Conservation (phyloP, 345 rosid species). For the Orychophragmus violaceus region DNA sequence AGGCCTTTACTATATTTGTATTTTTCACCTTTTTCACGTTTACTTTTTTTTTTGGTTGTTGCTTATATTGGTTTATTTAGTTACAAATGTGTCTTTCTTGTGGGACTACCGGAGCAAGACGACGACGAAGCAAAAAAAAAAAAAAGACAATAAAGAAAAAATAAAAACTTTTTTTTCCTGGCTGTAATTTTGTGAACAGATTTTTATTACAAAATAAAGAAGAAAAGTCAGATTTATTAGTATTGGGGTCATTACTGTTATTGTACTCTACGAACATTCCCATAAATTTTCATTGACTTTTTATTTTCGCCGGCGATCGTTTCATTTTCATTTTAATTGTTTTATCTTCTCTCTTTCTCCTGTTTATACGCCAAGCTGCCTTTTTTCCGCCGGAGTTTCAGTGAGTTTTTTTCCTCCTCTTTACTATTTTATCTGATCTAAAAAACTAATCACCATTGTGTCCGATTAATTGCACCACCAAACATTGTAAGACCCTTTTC, state of each 20-base stretch:
- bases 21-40: not conserved
- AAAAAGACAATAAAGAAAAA: no score
- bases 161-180: not conserved
- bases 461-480: not conserved
- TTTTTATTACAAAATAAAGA: not conserved
- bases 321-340: not conserved
- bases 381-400: slow-evolving; percentile 5
- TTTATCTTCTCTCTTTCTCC: not conserved
- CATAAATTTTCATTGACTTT: slow-evolving; percentile 14
- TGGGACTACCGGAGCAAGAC: not conserved
- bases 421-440: not conserved
- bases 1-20: not conserved
- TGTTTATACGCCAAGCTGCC: slow-evolving; percentile 10
- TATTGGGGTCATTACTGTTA: not conserved
- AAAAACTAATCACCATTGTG: slow-evolving; percentile 6
- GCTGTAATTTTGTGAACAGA: not conserved
- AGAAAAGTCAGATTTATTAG: not conserved
- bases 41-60: not conserved
- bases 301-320: not conserved
- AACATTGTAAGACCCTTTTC: not conserved
- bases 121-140: not conserved
- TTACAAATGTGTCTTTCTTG: not conserved
- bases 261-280: slow-evolving; percentile 2
- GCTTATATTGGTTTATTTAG: not conserved
- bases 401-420: not conserved